Conservation (phyloP, 2,329 filamentous ascomycete genomes). For the Pseudopyricularia cyperi region DNA sequence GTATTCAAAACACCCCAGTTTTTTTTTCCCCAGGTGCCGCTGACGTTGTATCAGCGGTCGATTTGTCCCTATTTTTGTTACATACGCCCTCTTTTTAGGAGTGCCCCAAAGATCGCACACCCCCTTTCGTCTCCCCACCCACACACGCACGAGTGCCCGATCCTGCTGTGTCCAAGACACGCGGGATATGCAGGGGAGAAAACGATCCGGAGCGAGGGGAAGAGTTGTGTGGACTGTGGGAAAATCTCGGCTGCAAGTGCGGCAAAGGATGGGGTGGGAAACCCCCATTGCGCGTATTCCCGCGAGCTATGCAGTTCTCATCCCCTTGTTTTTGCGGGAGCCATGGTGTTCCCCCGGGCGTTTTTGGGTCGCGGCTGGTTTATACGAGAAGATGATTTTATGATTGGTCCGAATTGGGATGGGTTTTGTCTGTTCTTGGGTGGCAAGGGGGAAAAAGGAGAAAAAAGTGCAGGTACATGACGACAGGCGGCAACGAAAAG, state of each 20-base stretch:
- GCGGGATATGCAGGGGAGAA: constrained; percentile 2
- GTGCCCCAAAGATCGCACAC: background rate
- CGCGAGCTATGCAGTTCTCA: background rate
- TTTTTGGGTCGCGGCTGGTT: constrained; percentile 26
- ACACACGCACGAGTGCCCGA: background rate
- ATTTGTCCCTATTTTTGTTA: background rate
- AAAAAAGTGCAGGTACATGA: constrained; percentile 3
- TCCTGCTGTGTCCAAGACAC: background rate
- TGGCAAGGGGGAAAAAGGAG: background rate
- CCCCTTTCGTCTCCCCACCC: background rate
- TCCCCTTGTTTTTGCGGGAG: background rate
- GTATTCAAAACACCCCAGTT: background rate
- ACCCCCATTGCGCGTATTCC: background rate
- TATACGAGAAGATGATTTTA: constrained; percentile 34
- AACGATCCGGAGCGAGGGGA: background rate
- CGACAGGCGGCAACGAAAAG: background rate
- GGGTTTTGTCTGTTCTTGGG: background rate
- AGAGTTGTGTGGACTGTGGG: background rate
- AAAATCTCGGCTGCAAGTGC: background rate
- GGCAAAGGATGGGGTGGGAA: background rate
- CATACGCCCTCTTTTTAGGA: background rate
- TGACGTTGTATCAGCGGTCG: background rate
- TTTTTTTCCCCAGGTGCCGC: background rate
- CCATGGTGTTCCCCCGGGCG: constrained; percentile 14
- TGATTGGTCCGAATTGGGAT: constrained; percentile 35